These are phyloP conservation scores for Backusella morwellensis DNA, from an alignment of 192 early-diverging fungal species.

Conservation along the genomic window DNA sequence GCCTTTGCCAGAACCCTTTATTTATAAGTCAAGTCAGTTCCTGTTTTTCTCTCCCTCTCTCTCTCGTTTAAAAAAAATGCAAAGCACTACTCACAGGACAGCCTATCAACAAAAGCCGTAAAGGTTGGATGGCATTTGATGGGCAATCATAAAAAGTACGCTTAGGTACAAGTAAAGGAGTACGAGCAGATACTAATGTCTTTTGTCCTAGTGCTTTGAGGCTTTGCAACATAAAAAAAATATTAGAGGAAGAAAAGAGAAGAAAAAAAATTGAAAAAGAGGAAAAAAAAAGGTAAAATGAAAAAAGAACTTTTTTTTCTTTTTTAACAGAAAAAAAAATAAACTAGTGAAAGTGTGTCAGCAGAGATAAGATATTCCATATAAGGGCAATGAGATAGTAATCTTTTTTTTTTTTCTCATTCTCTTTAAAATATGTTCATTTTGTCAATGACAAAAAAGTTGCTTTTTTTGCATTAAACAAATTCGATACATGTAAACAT, in stretches of 20 bases:
- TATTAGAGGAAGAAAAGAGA: too few relatives aligned
- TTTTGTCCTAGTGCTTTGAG: slow-evolving; percentile 6
- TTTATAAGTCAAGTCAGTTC: slow-evolving; percentile 6
- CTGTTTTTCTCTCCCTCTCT: neutral
- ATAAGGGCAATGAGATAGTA: neutral
- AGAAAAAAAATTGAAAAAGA: neutral
- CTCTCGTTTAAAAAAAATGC: neutral
- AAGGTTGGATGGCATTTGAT: slow-evolving; percentile 37
- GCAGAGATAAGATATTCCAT: slow-evolving; percentile 7
- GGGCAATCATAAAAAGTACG: slow-evolving; percentile 32
- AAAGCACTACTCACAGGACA: slow-evolving; percentile 62
- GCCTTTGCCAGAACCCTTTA: slow-evolving; percentile 82
- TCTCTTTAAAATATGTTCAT: neutral
- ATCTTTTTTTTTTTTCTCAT: slow-evolving; percentile 4
- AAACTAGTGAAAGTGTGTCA: slow-evolving; percentile 7
- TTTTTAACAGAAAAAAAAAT: neutral
- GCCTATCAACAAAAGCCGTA: slow-evolving; percentile 69
- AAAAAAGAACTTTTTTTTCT: neutral
- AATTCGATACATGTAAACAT: neutral
- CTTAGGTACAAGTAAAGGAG: neutral
- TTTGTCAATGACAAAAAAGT: neutral
- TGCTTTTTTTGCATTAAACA: too few relatives aligned
- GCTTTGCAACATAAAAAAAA: slow-evolving; percentile 1
- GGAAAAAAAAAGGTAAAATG: neutral
- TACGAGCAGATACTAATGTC: slow-evolving; percentile 1